Conservation (phyloP, 2,329 filamentous ascomycete species). For the Aspergillus vadensis region DNA sequence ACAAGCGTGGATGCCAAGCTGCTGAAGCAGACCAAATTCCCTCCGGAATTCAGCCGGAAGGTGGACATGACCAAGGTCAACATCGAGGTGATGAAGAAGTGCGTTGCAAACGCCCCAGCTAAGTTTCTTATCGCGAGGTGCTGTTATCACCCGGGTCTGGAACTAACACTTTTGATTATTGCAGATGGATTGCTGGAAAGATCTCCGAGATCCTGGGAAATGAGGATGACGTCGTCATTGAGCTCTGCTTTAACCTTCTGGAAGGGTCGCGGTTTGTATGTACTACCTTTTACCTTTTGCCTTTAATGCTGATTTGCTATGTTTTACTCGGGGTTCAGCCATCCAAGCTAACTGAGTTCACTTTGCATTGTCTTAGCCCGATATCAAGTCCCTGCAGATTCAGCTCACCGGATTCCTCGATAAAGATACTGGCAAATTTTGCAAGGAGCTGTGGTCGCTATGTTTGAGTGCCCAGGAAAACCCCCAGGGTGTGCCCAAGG, state of each 20-base stretch:
- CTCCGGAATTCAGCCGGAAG: conserved; percentile 88
- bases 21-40: conserved; percentile 88
- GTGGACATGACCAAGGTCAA: conserved; percentile 98
- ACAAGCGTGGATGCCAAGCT: conserved; percentile 86
- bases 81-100: conserved; percentile 97
- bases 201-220: conserved; percentile 85
- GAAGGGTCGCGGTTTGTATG: conserved; percentile 77
- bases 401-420: conserved; percentile 93
- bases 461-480: conserved; percentile 87
- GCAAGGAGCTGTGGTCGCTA: conserved; percentile 90
- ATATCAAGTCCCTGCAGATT: conserved; percentile 94
- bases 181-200: conserved; percentile 87
- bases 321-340: not conserved
- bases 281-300: conserved; percentile 23
- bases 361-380: conserved; percentile 62
- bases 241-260: conserved; percentile 70
- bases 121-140: conserved; percentile 15
- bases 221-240: conserved; percentile 94
- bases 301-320: not conserved
- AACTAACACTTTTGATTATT: not conserved
- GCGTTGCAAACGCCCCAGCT: conserved; percentile 36
- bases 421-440: conserved; percentile 84
- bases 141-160: conserved; percentile 1
- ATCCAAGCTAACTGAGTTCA: conserved; percentile 6
- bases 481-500: conserved; percentile 88